Conservation (phyloP, 2,329 filamentous ascomycete genomes). For the Hypocreales sp. region DNA sequence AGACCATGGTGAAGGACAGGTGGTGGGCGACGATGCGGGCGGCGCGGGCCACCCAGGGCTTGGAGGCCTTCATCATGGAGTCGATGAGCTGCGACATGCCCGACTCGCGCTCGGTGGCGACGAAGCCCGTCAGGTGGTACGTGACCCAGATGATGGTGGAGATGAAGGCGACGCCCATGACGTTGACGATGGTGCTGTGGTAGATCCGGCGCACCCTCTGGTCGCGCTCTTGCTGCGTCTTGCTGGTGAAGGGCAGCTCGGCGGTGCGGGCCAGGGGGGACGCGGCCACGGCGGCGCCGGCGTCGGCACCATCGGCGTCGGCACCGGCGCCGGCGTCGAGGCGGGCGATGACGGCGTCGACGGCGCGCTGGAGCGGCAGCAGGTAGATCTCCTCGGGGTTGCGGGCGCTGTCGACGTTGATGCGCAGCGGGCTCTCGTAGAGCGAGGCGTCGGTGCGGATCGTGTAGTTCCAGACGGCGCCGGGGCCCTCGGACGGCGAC, state of each 20-base stretch:
- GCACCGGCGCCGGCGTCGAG: constrained; percentile 27
- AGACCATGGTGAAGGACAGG: constrained; percentile 64
- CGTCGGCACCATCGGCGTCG: too few species aligned
- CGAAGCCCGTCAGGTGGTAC: constrained; percentile 76
- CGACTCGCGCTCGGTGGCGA: constrained; percentile 71
- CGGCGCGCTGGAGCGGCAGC: constrained; percentile 62
- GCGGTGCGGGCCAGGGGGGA: constrained; percentile 21
- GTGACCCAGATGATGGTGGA: constrained; percentile 66
- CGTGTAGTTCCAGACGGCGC: constrained; percentile 71
- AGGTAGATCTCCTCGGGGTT: constrained; percentile 70
- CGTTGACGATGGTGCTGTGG: constrained; percentile 56
- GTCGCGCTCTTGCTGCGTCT: constrained; percentile 51
- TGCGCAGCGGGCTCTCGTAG: constrained; percentile 34
- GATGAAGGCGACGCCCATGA: constrained; percentile 65
- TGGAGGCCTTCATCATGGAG: constrained; percentile 71
- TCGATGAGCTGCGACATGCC: constrained; percentile 84
- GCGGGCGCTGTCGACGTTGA: constrained; percentile 45
- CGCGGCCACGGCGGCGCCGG: constrained; percentile 14
- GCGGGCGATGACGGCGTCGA: constrained; percentile 56
- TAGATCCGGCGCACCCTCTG: constrained; percentile 52
- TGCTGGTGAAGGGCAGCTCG: constrained; percentile 63
- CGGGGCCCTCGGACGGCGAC: constrained; percentile 54
- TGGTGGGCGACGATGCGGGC: constrained; percentile 69
- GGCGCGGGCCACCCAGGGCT: constrained; percentile 61
- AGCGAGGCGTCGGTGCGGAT: constrained; percentile 61